Conservation (phyloP, 139 green algal species). For the Chlamydomonas asymmetrica region DNA sequence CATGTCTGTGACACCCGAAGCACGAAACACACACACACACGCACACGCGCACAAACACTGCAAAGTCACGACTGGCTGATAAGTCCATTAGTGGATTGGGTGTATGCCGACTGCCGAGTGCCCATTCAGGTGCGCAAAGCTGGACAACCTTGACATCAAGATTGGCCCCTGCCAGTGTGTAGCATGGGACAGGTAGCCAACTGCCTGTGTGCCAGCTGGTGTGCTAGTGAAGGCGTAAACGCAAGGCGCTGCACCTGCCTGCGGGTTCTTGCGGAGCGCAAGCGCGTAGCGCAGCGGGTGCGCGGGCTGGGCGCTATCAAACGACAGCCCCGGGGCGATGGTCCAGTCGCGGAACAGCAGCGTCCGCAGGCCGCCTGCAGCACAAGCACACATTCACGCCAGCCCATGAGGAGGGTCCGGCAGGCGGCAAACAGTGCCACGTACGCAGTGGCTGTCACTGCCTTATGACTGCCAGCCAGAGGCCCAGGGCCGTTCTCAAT, state of each 20-base stretch:
- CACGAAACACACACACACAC: too few relatives aligned
- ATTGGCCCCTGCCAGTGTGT: neutral
- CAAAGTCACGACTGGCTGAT: too few relatives aligned
- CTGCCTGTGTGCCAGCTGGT: neutral
- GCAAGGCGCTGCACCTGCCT: conserved; percentile 1
- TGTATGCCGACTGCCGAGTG: neutral
- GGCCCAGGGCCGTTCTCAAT: too few relatives aligned
- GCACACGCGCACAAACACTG: too few relatives aligned
- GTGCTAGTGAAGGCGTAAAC: too few relatives aligned
- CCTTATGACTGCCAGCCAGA: too few relatives aligned
- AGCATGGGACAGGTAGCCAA: neutral
- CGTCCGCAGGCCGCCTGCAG: conserved; percentile 19
- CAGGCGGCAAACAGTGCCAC: too few relatives aligned
- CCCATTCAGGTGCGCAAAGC: neutral
- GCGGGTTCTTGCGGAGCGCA: conserved; percentile 25
- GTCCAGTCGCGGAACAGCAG: conserved; percentile 20
- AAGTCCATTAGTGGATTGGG: too few relatives aligned
- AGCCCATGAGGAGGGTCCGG: too few relatives aligned
- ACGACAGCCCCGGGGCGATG: conserved; percentile 15
- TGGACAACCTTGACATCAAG: neutral
- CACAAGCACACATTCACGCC: neutral
- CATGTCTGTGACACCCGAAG: too few relatives aligned
- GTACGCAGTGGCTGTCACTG: too few relatives aligned
- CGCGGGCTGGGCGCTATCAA: conserved; percentile 11
- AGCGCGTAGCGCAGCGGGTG: conserved; percentile 15